These are phyloP conservation scores for Potentilla sterilis DNA, from an alignment of 306 rosid species.

Conservation along the genomic window DNA sequence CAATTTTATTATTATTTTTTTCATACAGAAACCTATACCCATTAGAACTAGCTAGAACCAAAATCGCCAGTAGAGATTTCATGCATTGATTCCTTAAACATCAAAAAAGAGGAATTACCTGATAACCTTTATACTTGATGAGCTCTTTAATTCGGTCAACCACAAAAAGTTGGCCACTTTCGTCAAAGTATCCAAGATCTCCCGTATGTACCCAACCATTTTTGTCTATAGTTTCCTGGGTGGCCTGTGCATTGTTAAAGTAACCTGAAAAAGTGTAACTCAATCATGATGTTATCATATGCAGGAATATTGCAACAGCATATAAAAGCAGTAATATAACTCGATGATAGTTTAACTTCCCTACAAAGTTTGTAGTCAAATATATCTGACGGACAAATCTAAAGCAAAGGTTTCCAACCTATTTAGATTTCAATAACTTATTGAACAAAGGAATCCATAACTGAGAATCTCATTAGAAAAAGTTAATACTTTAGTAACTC, in stretches of 20 bases:
- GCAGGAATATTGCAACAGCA: background rate
- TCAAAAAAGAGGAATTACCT: constrained; percentile 35
- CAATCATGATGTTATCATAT: constrained; percentile 5
- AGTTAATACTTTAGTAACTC: background rate
- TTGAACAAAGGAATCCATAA: background rate
- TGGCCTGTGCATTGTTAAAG: constrained; percentile 75
- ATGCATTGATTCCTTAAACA: background rate
- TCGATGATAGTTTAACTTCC: background rate
- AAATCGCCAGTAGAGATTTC: background rate
- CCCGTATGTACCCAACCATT: constrained; percentile 93
- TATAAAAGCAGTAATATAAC: background rate
- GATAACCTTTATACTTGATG: constrained; percentile 91
- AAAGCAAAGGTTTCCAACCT: background rate
- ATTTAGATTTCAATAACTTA: background rate
- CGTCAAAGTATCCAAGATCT: constrained; percentile 92
- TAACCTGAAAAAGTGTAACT: constrained; percentile 60
- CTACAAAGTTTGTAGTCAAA: background rate
- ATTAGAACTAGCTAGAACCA: background rate
- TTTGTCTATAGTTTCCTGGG: constrained; percentile 63
- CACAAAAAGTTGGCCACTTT: constrained; percentile 67
- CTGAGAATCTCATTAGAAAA: background rate
- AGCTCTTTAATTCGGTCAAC: constrained; percentile 95
- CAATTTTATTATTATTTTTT: background rate
- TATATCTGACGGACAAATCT: background rate
- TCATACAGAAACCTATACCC: background rate